These are phyloP conservation scores for Rhizomucor miehei DNA, from an alignment of 371 early-diverging fungal genomes.

Conservation along the genomic window DNA sequence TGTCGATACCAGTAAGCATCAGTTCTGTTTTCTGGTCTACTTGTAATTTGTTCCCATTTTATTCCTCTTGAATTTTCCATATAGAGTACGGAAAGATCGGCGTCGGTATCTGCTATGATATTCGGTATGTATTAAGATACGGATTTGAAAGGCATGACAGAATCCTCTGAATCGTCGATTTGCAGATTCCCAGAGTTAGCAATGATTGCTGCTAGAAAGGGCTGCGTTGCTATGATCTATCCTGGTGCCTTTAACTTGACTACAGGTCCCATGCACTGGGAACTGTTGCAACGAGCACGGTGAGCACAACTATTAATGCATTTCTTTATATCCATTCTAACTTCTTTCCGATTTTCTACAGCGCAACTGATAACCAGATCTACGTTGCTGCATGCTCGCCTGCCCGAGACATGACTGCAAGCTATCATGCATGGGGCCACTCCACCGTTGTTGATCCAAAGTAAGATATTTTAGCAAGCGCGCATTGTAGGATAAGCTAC, in stretches of 20 bases:
- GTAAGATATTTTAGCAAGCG: conserved; percentile 26
- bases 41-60: not conserved
- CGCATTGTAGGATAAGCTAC: not conserved
- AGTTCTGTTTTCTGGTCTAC: conserved; percentile 6
- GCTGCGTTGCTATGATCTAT: conserved; percentile 92
- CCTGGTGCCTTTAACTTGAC: conserved; percentile 97
- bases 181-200: conserved; percentile 89
- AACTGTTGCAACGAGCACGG: conserved; percentile 84
- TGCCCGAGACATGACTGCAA: conserved; percentile 74
- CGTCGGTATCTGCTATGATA: conserved; percentile 95
- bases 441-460: conserved; percentile 88
- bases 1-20: conserved; percentile 67
- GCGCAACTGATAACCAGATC: conserved; percentile 73
- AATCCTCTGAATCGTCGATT: too few species aligned
- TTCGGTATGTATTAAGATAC: conserved; percentile 53
- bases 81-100: conserved; percentile 83
- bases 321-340: not conserved
- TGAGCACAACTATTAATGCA: too few species aligned
- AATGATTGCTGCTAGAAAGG: conserved; percentile 86
- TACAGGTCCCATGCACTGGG: conserved; percentile 96
- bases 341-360: conserved; percentile 7
- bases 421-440: conserved; percentile 94
- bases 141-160: too few species aligned
- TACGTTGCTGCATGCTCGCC: conserved; percentile 94
- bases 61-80: not conserved